Evolutionary conservation across 169 alveolate species (phyloP).

Genomic region (Theileria orientalis): DNA sequence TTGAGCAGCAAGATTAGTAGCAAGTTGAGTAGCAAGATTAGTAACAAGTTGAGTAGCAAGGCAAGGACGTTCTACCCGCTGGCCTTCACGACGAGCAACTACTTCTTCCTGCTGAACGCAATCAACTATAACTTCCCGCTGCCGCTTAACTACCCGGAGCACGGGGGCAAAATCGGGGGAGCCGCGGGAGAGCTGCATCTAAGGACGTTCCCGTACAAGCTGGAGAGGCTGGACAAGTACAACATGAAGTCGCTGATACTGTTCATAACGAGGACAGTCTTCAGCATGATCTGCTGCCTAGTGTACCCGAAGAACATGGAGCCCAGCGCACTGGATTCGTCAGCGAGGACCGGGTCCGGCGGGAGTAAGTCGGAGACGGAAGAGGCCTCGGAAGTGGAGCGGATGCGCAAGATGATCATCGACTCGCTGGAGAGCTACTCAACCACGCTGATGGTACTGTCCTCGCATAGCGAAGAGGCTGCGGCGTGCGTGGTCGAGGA

Average conservation of each 20-base stretch:
- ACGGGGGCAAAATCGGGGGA: not conserved
- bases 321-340: not conserved
- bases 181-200: constrained; percentile 31
- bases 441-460: constrained; percentile 27
- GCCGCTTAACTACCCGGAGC: constrained; percentile 20
- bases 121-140: constrained; percentile 57
- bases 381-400: not conserved
- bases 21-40: too few relatives aligned
- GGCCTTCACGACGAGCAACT: constrained; percentile 21
- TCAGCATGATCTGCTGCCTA: constrained; percentile 34
- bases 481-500: constrained; percentile 34
- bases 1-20: not conserved
- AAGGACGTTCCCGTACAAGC: constrained; percentile 43
- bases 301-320: constrained; percentile 19
- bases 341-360: too few relatives aligned
- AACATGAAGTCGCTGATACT: constrained; percentile 31
- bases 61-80: constrained; percentile 43
- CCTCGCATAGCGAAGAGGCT: constrained; percentile 24
- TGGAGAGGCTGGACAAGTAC: constrained; percentile 33
- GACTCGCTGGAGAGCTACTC: constrained; percentile 33
- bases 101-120: constrained; percentile 43
- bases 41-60: not conserved
- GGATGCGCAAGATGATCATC: constrained; percentile 26
- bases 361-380: not conserved
- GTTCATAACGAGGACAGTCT: constrained; percentile 23